A percentile compares a stretch with the other conserved stretches of the same genome.
Conservation (phyloP, 345 rosid genomes). For the Gossypium turneri region DNA sequence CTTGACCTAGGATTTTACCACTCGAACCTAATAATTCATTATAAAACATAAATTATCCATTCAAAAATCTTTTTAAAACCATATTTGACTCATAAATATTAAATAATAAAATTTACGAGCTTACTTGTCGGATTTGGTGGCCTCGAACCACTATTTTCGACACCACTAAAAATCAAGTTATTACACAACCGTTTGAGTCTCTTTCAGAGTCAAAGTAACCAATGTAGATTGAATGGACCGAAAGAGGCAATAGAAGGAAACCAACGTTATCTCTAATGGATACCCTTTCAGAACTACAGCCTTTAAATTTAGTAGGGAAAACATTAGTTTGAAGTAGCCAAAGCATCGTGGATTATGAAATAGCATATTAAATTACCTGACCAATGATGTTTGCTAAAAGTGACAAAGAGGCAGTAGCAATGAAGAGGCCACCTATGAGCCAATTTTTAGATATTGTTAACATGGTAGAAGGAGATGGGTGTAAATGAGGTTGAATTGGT, state of each 20-base stretch:
- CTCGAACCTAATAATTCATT: too few species aligned
- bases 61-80: too few species aligned
- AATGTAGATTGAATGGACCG: constrained; percentile 35
- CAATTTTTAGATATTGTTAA: constrained; percentile 24
- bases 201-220: constrained; percentile 37
- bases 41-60: too few species aligned
- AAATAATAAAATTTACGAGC: too few species aligned
- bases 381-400: constrained; percentile 25
- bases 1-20: too few species aligned
- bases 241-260: constrained; percentile 35
- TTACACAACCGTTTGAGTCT: constrained; percentile 27
- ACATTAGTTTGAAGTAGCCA: not conserved
- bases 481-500: not conserved
- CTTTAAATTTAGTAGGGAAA: constrained; percentile 20
- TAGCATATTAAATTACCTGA: constrained; percentile 32
- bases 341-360: not conserved
- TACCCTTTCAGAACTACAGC: constrained; percentile 40
- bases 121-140: too few species aligned
- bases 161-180: too few species aligned
- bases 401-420: constrained; percentile 29
- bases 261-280: constrained; percentile 39
- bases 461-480: not conserved
- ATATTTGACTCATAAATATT: too few species aligned
- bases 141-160: too few species aligned
- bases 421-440: constrained; percentile 43